Evolutionary conservation across 1,284 basidiomycete genomes (phyloP), one percentile per base, ranked within the genome.

Genomic region (Inonotus obliquus): DNA sequence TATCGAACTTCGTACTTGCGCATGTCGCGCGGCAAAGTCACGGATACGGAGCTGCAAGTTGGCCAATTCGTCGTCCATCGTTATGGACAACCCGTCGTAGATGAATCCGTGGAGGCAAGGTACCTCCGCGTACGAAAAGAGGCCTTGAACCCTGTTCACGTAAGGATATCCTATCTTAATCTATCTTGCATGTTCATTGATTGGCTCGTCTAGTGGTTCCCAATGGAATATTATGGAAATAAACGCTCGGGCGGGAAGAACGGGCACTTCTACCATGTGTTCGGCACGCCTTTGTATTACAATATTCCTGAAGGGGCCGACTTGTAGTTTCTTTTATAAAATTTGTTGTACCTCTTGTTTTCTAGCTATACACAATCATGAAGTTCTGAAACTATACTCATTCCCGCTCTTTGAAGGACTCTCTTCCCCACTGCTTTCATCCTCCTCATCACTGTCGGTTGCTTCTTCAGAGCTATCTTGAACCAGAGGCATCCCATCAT

Each of bases 1-100:
- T 91, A 93, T 76, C 81, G 91, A 25, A 89, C 91, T 2, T 80
- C 84, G n/a, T 90, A 90, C 68, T 86, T 84, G 3, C 82, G 88
- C 29, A 72, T 91, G 51, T 90, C 88, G 6, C 81, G 86, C 10
- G 85, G 86, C 38, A 84, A 81, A 19, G 84, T 90, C 62, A 91
- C 88, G 32, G 87, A 90, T 66, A 91, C 88, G 3, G 88, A 91
- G 67, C 76, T 88, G 52, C 87, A 92, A 74, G 84, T 94, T 47
- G 92, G 86, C 25, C 91, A 91, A 73, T 95, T 93, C 69, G 78
- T 89, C 54, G 72, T 94, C 7, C 90, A 91, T 0, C 79, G 76
- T 54, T 79, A 84, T 56, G 86, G 82, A 0, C 65, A 74, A 62
- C 70, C 70, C 19, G 79, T 86, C 3, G 74, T 75, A 23, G 84